Evolutionary conservation across 2,329 filamentous ascomycete genomes (phyloP).

Genomic region (Diaporthe ampelina): DNA sequence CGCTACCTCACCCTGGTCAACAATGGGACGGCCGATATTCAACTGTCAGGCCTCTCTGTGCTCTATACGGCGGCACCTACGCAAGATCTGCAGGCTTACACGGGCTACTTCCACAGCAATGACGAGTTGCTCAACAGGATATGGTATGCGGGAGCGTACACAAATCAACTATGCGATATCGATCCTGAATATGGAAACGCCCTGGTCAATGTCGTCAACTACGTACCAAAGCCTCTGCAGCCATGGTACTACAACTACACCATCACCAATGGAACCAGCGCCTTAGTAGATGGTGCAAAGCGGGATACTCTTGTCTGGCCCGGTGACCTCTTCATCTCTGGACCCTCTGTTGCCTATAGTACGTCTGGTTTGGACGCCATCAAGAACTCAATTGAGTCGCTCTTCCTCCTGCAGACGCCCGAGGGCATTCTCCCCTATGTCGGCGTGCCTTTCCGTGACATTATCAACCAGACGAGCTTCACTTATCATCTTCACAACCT

Average conservation of each 20-base stretch:
- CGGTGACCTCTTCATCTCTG: constrained; percentile 71
- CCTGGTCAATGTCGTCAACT: constrained; percentile 50
- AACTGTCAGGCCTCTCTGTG: constrained; percentile 53
- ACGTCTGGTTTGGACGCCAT: constrained; percentile 66
- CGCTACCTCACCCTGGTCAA: constrained; percentile 55
- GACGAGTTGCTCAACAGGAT: constrained; percentile 66
- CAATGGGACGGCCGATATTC: constrained; percentile 46
- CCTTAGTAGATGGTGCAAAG: constrained; percentile 68
- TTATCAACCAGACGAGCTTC: constrained; percentile 52
- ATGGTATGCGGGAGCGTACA: constrained; percentile 70
- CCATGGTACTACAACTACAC: constrained; percentile 50
- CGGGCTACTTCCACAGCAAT: constrained; percentile 66
- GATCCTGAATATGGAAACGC: constrained; percentile 52
- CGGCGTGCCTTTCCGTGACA: constrained; percentile 56
- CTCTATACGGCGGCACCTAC: constrained; percentile 57
- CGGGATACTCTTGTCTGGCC: constrained; percentile 72
- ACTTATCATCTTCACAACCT: constrained; percentile 73
- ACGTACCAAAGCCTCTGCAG: constrained; percentile 19
- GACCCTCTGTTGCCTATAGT: constrained; percentile 67
- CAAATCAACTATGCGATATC: constrained; percentile 57
- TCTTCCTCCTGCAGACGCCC: constrained; percentile 60
- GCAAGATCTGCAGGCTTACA: constrained; percentile 63
- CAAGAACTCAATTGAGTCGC: constrained; percentile 62
- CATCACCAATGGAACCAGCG: constrained; percentile 50
- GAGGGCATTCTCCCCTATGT: constrained; percentile 60